A percentile compares a stretch with the other conserved stretches of the same genome.
Conservation (phyloP, 768 basidiomycete genomes). For the Lactarius akahatsu region DNA sequence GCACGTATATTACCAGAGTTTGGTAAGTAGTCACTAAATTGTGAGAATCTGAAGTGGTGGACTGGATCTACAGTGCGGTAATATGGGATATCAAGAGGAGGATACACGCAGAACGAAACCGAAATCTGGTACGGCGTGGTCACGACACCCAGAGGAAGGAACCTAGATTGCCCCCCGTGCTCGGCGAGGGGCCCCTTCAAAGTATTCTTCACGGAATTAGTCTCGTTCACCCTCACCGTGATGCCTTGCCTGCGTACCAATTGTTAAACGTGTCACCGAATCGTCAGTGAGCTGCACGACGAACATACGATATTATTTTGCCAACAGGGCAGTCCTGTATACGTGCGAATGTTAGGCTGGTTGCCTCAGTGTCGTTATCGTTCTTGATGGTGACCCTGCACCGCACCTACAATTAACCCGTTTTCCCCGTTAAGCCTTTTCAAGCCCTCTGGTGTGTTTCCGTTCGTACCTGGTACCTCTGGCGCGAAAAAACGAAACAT, state of each 20-base stretch:
- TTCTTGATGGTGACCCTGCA: conserved; percentile 3
- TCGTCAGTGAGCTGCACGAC: background rate
- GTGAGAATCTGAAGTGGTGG: background rate
- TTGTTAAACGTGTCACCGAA: background rate
- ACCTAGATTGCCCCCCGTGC: background rate
- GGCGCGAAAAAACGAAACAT: conserved; percentile 9
- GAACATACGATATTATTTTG: background rate
- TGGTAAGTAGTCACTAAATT: background rate
- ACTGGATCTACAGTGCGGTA: background rate
- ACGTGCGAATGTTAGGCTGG: background rate
- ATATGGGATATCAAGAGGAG: conserved; percentile 3
- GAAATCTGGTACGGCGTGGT: background rate
- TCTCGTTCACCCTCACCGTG: conserved; percentile 1
- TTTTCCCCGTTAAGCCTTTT: background rate
- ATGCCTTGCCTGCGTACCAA: background rate
- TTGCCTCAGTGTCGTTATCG: background rate
- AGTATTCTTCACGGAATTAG: background rate
- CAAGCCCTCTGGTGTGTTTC: background rate
- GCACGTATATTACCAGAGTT: background rate
- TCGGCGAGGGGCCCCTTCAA: background rate
- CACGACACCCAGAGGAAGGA: background rate
- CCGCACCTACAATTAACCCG: conserved; percentile 6
- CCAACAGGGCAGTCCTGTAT: background rate
- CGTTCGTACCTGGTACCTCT: background rate
- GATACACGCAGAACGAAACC: background rate